Conservation (phyloP, 192 early-diverging fungal species). For the Mortierella alpina region DNA sequence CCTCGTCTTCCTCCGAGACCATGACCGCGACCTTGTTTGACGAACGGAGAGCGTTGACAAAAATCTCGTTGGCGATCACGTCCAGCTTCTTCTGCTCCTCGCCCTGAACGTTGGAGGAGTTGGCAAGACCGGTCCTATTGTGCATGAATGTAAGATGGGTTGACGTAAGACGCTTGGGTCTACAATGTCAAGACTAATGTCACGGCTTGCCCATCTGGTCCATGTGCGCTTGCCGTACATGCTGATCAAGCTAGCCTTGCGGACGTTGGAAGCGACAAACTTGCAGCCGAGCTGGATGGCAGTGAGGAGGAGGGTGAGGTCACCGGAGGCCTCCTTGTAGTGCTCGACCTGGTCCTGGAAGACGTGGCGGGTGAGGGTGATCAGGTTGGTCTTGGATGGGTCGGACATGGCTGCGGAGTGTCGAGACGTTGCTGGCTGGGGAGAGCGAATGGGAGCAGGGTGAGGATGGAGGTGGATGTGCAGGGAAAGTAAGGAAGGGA, state of each 20-base stretch:
- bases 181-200: background rate
- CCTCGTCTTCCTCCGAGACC: conserved; percentile 97
- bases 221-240: conserved; percentile 65
- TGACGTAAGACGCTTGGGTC: background rate
- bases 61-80: conserved; percentile 97
- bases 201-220: background rate
- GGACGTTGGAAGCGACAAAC: conserved; percentile 96
- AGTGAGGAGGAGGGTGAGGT: conserved; percentile 90
- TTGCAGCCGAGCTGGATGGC: conserved; percentile 96
- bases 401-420: conserved; percentile 29
- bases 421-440: background rate
- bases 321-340: conserved; percentile 89
- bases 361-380: conserved; percentile 94
- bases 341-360: conserved; percentile 87
- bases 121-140: conserved; percentile 85
- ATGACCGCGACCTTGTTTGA: conserved; percentile 93
- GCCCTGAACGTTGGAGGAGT: conserved; percentile 86
- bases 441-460: background rate
- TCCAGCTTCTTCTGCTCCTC: conserved; percentile 98
- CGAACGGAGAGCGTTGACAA: conserved; percentile 91
- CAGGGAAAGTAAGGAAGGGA: conserved; percentile 12
- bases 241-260: conserved; percentile 96
- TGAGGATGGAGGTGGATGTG: conserved; percentile 21
- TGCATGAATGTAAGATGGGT: background rate
- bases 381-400: conserved; percentile 80